Evolutionary conservation across 345 rosid genomes (phyloP).

Genomic region (Citropsis articulata): DNA sequence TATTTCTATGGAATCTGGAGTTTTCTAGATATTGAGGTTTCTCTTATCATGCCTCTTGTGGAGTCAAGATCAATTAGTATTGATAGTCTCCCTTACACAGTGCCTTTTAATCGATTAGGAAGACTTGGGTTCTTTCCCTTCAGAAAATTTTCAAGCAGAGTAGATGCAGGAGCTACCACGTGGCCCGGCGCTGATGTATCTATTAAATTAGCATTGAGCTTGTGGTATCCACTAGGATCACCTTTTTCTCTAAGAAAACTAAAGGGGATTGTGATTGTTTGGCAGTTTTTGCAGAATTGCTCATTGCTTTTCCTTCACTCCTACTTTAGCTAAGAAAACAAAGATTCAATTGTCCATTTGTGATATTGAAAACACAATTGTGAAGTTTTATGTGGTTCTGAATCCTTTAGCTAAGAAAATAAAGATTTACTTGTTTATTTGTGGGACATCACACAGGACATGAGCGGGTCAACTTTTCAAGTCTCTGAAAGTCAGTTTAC

Average conservation of each 20-base stretch:
- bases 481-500: conserved; percentile 6
- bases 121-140: no score
- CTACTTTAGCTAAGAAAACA: neutral
- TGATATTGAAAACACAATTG: neutral
- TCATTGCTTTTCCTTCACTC: neutral
- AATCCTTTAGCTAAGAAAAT: neutral
- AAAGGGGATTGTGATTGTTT: neutral
- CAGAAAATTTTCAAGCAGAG: neutral
- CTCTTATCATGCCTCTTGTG: neutral
- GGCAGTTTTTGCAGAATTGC: neutral
- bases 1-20: neutral
- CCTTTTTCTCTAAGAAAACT: neutral
- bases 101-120: neutral
- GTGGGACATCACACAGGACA: neutral
- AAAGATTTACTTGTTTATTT: neutral
- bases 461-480: no score
- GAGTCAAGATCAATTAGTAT: neutral
- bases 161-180: neutral
- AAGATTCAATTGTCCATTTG: neutral
- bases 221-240: neutral
- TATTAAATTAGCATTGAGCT: no score
- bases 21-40: neutral
- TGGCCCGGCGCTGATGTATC: neutral
- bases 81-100: neutral
- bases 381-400: neutral